phyloP scores from a whole-genome alignment of 2,329 filamentous ascomycete genomes.

The Sarocladium kiliense region DNA sequence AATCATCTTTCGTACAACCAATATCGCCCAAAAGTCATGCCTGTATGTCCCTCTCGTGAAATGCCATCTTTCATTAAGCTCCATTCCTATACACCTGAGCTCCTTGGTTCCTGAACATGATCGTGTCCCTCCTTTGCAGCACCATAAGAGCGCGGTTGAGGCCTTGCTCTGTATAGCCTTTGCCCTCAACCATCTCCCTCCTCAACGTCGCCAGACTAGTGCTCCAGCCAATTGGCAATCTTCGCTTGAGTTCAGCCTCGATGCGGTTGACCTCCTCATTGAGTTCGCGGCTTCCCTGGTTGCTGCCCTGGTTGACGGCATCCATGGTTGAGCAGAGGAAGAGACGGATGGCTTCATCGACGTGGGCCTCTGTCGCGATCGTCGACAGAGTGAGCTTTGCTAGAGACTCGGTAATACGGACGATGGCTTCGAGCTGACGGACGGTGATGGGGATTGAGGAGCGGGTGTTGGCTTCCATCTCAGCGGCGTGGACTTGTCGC shows the following conservation, averaged over 20 bases:
- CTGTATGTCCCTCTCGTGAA: neutral
- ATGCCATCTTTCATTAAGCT: constrained; percentile 36
- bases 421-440: constrained; percentile 92
- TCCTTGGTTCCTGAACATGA: constrained; percentile 74
- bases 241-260: constrained; percentile 80
- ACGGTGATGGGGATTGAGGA: constrained; percentile 97
- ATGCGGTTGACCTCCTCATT: constrained; percentile 85
- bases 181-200: constrained; percentile 86
- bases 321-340: constrained; percentile 98
- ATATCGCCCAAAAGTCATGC: neutral
- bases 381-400: constrained; percentile 86
- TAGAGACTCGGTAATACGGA: constrained; percentile 93
- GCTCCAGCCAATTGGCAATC: constrained; percentile 92
- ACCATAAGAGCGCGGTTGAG: constrained; percentile 82
- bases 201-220: constrained; percentile 82
- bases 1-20: neutral
- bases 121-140: constrained; percentile 80
- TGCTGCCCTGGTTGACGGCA: constrained; percentile 84
- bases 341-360: constrained; percentile 93
- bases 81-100: constrained; percentile 70
- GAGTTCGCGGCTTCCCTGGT: constrained; percentile 77
- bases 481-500: constrained; percentile 85
- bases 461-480: constrained; percentile 82
- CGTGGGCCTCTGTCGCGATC: constrained; percentile 83
- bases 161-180: constrained; percentile 82